A percentile compares a stretch with the other conserved stretches of the same genome.
These are phyloP conservation scores for Senna tora DNA, from an alignment of 306 rosid genomes.

Conservation along the genomic window DNA sequence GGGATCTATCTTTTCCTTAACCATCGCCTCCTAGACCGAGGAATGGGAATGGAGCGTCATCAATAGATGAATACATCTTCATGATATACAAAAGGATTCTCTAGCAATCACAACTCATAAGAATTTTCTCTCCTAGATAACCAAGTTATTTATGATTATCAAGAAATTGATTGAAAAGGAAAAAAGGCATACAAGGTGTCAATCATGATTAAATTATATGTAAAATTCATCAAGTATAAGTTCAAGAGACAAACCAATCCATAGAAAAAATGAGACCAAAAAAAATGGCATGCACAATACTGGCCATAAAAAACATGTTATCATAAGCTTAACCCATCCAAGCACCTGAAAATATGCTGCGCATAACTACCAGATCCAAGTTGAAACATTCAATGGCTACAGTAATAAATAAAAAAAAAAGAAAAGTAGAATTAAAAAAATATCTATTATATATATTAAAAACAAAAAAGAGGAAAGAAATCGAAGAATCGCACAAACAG, in stretches of 20 bases:
- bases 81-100: no score
- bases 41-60: no score
- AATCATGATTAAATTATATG: not conserved
- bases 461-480: conserved; percentile 11
- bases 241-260: conserved; percentile 6
- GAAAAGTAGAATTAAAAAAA: not conserved
- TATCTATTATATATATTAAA: not conserved
- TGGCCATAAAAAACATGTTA: conserved; percentile 21
- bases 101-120: no score
- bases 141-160: no score
- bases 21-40: no score
- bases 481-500: conserved; percentile 26
- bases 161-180: not conserved
- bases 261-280: conserved; percentile 31
- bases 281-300: not conserved
- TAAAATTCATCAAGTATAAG: not conserved
- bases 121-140: no score
- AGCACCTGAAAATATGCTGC: conserved; percentile 46
- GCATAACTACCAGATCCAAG: conserved; percentile 36
- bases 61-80: no score
- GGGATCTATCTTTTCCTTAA: no score
- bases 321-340: conserved; percentile 37
- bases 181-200: not conserved
- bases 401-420: conserved; percentile 6
- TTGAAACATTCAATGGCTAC: conserved; percentile 38